Evolutionary conservation across 176 grass and related monocot species (phyloP).

Genomic region (Dactylis glomerata): DNA sequence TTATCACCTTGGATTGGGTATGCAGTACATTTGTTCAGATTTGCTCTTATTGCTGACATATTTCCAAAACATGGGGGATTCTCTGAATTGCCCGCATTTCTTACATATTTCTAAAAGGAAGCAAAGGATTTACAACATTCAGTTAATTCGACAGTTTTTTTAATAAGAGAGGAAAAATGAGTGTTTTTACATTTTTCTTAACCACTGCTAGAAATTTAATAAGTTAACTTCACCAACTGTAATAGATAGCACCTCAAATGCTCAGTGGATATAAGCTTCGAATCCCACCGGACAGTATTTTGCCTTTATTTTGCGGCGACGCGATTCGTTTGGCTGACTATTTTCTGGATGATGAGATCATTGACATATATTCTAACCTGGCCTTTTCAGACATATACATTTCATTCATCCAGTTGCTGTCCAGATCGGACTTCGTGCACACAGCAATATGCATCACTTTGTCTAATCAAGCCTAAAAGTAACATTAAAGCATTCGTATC

Average conservation of each 20-base stretch:
- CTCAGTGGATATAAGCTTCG: conserved; percentile 5
- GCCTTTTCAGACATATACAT: not conserved
- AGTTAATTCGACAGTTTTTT: not conserved
- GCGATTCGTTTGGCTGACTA: not conserved
- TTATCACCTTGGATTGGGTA: too few species aligned
- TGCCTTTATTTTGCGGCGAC: conserved; percentile 10
- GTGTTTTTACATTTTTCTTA: not conserved
- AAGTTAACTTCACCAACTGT: not conserved
- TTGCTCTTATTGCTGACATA: too few species aligned
- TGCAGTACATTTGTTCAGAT: too few species aligned
- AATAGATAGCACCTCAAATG: not conserved
- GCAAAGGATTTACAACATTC: too few species aligned
- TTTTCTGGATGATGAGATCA: not conserved
- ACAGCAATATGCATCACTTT: not conserved
- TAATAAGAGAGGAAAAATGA: not conserved
- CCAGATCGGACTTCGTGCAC: not conserved
- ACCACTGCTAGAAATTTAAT: not conserved
- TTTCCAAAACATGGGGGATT: too few species aligned
- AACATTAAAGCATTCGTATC: not conserved
- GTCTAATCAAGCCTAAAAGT: not conserved
- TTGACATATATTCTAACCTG: not conserved
- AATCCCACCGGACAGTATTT: not conserved
- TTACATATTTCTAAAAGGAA: too few species aligned
- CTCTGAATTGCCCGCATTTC: too few species aligned
- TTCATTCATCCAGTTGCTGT: conserved; percentile 7